Conservation (phyloP, 2,329 filamentous ascomycete genomes). For the Neopestalotiopsis sp. region DNA sequence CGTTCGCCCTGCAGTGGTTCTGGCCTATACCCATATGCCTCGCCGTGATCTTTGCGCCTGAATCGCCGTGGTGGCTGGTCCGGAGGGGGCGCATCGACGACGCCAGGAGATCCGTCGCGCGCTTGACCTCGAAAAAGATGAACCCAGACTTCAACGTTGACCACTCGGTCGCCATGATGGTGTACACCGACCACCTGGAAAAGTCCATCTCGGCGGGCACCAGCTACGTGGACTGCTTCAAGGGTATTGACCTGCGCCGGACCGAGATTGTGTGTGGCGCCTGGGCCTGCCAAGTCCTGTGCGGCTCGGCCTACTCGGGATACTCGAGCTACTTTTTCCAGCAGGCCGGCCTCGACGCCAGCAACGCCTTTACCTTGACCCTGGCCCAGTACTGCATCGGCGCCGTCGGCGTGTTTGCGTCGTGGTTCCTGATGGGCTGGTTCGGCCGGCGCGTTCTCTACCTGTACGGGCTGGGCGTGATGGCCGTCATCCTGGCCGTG, state of each 20-base stretch:
- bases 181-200: slow-evolving; percentile 19
- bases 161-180: slow-evolving; percentile 20
- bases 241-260: slow-evolving; percentile 19
- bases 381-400: slow-evolving; percentile 2
- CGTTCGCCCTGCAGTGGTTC: slow-evolving; percentile 21
- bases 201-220: slow-evolving; percentile 15
- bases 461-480: background rate
- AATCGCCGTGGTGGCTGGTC: slow-evolving; percentile 21
- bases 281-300: slow-evolving; percentile 7
- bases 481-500: slow-evolving; percentile 9
- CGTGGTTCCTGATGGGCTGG: slow-evolving; percentile 16
- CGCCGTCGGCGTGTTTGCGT: background rate
- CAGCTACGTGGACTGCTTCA: slow-evolving; percentile 19
- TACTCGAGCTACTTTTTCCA: slow-evolving; percentile 13
- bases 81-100: slow-evolving; percentile 16
- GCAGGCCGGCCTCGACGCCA: slow-evolving; percentile 2
- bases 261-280: slow-evolving; percentile 18
- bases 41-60: slow-evolving; percentile 9
- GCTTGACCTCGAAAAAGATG: background rate
- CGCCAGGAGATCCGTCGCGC: slow-evolving; percentile 16
- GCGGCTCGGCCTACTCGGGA: slow-evolving; percentile 6
- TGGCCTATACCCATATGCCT: slow-evolving; percentile 7
- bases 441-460: slow-evolving; percentile 17
- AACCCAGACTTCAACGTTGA: background rate
- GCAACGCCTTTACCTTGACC: slow-evolving; percentile 7